phyloP scores from a whole-genome alignment of 2,329 filamentous ascomycete genomes.

The Paraphaeosphaeria sporulosa region DNA sequence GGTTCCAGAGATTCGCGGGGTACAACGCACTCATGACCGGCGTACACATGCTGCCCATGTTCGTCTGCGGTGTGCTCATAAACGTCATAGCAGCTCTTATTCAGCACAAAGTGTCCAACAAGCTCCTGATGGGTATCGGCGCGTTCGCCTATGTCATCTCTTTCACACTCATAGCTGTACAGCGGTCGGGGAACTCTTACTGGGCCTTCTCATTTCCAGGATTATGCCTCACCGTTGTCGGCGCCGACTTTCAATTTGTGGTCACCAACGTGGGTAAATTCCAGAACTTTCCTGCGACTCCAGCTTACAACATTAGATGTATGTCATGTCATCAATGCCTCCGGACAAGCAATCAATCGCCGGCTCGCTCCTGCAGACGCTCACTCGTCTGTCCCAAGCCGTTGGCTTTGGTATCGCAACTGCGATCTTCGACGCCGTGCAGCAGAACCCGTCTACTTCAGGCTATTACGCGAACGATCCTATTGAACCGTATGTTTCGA shows the following conservation, averaged over 20 bases:
- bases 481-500: slow-evolving; percentile 60
- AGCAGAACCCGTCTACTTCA: slow-evolving; percentile 38
- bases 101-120: slow-evolving; percentile 71
- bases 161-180: slow-evolving; percentile 65
- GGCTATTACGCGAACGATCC: slow-evolving; percentile 54
- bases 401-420: slow-evolving; percentile 69
- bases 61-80: slow-evolving; percentile 67
- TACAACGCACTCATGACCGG: slow-evolving; percentile 66
- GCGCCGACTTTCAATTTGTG: slow-evolving; percentile 74
- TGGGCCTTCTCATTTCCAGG: slow-evolving; percentile 72
- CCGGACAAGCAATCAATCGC: slow-evolving; percentile 70
- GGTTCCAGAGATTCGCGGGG: slow-evolving; percentile 65
- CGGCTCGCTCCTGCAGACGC: slow-evolving; percentile 73
- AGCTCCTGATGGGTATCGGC: slow-evolving; percentile 64
- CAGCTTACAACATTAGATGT: slow-evolving; percentile 60
- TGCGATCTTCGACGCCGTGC: slow-evolving; percentile 62
- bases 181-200: slow-evolving; percentile 63
- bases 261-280: slow-evolving; percentile 68
- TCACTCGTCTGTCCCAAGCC: slow-evolving; percentile 66
- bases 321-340: slow-evolving; percentile 72
- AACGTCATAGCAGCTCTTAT: slow-evolving; percentile 69
- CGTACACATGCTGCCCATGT: slow-evolving; percentile 70
- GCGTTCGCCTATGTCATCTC: slow-evolving; percentile 54
- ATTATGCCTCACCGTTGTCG: slow-evolving; percentile 67
- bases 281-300: background rate